Evolutionary conservation across 108 stramenopile species (phyloP).

Genomic region (Cyclotella distinguenda): DNA sequence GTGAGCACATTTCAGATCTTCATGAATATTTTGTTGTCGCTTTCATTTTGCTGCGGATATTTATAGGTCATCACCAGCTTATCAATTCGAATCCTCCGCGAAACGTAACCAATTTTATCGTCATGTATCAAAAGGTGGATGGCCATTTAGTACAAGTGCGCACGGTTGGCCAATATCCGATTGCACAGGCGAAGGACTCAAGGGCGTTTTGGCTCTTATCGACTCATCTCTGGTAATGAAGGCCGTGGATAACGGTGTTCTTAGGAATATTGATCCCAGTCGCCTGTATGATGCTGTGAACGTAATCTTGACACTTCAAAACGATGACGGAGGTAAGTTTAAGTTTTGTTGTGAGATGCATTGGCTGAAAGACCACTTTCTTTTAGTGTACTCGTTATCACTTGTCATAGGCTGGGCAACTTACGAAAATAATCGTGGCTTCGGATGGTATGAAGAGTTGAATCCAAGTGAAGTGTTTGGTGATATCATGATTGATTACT

Average conservation of each 20-base stretch:
- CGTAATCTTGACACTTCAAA: conserved; percentile 90
- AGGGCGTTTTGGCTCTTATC: conserved; percentile 77
- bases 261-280: conserved; percentile 54
- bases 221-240: conserved; percentile 56
- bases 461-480: conserved; percentile 99
- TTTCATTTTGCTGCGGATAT: conserved; percentile 1
- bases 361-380: no score
- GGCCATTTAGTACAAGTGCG: conserved; percentile 97
- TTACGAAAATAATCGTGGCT: conserved; percentile 98
- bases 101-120: conserved; percentile 86
- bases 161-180: conserved; percentile 99
- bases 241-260: conserved; percentile 44
- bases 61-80: conserved; percentile 65
- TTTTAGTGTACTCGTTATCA: background rate
- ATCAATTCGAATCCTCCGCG: conserved; percentile 69
- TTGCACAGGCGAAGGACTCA: conserved; percentile 97
- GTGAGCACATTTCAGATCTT: background rate
- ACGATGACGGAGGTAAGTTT: conserved; percentile 86
- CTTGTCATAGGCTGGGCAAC: conserved; percentile 84
- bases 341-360: no score
- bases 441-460: conserved; percentile 94
- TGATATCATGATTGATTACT: conserved; percentile 99
- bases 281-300: conserved; percentile 84
- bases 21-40: background rate
- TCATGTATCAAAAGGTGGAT: conserved; percentile 95